Evolutionary conservation across 768 basidiomycete genomes (phyloP), one percentile per base, ranked within the genome.

Genomic region (Lactarius deliciosus): DNA sequence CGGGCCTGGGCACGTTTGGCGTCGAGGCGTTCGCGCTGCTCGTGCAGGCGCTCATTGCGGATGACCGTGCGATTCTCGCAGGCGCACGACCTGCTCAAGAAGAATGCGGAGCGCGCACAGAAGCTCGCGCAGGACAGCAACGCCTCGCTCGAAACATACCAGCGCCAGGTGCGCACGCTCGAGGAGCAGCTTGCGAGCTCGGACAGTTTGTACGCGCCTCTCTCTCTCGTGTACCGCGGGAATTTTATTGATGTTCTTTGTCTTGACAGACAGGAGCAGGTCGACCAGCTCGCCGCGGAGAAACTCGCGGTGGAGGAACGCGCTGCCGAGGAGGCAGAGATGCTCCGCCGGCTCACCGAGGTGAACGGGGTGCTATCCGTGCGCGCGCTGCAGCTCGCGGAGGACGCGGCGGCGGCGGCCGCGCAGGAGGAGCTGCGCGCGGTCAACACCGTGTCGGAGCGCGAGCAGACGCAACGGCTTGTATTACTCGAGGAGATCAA

Each of bases 401-500:
- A 86, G 69, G 88, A 91, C 66, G 86, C 86, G 38, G 83, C 85
- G 9, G 80, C 82, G 22, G 87, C 85, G 9, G 80, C 82, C n/a
- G 87, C 88, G 10, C 80, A 84, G 72, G 87, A 85, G 32, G 90
- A 95, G 74, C 76, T 93, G 47, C 83, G 89, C 20, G 83, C 79
- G 45, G 57, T 55, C 13, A 53, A n/a, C 1, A 3, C 25, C 6
- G 86, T 90, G 82, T 82, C 81, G 50, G 81, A 78, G 70, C 85
- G 86, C 18, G 92, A 95, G 73, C 90, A 94, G 77, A 83, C 81
- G 10, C 94, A 96, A 78, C 82, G 89, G 69, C 86, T 93, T 64
- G 88, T 89, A 40, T 74, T 98, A 63, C 81, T 99, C 54, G 94
- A 97, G 73, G 94, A 96, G 79, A 81, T 96, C 72, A 94, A 92